phyloP scores from a whole-genome alignment of 192 early-diverging fungal species.

The Linnemannia elongata region DNA sequence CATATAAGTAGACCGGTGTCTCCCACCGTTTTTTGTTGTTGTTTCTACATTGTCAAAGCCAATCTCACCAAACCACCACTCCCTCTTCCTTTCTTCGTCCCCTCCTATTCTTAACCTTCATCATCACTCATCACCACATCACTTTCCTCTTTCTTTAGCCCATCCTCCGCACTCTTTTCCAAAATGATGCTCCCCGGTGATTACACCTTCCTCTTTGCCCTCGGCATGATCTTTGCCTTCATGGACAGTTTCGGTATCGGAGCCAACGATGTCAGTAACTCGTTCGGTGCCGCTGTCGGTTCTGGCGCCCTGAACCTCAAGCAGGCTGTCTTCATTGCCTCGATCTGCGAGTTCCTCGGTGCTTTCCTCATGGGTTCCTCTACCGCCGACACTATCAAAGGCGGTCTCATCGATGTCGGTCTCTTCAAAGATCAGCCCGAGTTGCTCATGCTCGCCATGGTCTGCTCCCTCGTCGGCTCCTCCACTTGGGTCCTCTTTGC shows the following conservation, averaged over 20 bases:
- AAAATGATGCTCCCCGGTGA: slow-evolving; percentile 30
- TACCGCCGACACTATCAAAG: slow-evolving; percentile 86
- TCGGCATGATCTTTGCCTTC: slow-evolving; percentile 79
- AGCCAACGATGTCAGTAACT: slow-evolving; percentile 91
- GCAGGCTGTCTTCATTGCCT: slow-evolving; percentile 82
- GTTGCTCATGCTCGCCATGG: slow-evolving; percentile 86
- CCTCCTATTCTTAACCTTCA: not conserved
- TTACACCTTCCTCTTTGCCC: slow-evolving; percentile 79
- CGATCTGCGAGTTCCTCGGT: slow-evolving; percentile 87
- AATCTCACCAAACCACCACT: slow-evolving; percentile 7
- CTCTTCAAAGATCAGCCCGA: slow-evolving; percentile 74
- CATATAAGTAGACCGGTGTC: not conserved
- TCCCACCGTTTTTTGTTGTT: not conserved
- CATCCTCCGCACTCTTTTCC: not conserved
- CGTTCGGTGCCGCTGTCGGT: slow-evolving; percentile 87
- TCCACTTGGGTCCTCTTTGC: slow-evolving; percentile 84
- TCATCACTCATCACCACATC: not conserved
- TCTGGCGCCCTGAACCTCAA: slow-evolving; percentile 80
- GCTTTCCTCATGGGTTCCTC: slow-evolving; percentile 80
- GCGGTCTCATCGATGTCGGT: slow-evolving; percentile 73
- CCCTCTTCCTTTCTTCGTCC: not conserved
- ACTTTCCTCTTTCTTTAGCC: not conserved
- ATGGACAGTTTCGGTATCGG: slow-evolving; percentile 85
- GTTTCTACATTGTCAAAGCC: not conserved
- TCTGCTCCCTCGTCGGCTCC: slow-evolving; percentile 84